Evolutionary conservation across 371 early-diverging fungal genomes (phyloP).

Genomic region (Mortierella sp.): DNA sequence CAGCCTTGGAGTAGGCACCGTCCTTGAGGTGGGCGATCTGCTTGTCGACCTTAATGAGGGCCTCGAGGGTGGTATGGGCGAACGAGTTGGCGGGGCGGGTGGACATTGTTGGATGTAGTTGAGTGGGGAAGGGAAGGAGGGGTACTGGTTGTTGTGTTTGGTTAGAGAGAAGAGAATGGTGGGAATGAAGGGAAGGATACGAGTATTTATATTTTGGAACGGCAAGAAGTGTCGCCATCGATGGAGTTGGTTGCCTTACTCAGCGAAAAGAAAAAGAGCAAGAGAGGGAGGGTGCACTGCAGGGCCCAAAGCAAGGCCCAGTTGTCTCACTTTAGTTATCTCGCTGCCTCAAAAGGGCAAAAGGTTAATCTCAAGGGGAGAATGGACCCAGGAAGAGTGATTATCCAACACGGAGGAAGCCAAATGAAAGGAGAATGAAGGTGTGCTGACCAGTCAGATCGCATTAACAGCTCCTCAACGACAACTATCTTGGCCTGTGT

Average conservation of each 20-base stretch:
- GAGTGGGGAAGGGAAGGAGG: background rate
- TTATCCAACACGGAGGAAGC: background rate
- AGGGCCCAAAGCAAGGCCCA: background rate
- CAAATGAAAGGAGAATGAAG: background rate
- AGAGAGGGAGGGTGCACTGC: background rate
- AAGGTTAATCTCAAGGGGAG: background rate
- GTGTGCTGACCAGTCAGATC: background rate
- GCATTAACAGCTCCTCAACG: background rate
- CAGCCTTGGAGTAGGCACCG: slow-evolving; percentile 48
- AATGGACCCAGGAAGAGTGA: background rate
- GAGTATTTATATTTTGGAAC: background rate
- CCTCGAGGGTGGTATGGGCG: slow-evolving; percentile 48
- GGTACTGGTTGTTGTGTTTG: background rate
- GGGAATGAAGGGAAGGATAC: background rate
- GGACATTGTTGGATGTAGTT: slow-evolving; percentile 23
- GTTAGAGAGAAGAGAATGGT: background rate
- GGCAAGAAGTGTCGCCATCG: background rate
- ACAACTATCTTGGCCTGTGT: background rate
- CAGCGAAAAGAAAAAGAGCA: background rate
- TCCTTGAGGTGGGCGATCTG: slow-evolving; percentile 44
- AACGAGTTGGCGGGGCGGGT: slow-evolving; percentile 48
- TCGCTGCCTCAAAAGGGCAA: background rate
- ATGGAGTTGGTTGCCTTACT: slow-evolving; percentile 4
- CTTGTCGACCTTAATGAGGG: slow-evolving; percentile 39
- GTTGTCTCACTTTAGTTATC: background rate